phyloP scores from a whole-genome alignment of 331 rosid species.

The Pyracantha coccinea region DNA sequence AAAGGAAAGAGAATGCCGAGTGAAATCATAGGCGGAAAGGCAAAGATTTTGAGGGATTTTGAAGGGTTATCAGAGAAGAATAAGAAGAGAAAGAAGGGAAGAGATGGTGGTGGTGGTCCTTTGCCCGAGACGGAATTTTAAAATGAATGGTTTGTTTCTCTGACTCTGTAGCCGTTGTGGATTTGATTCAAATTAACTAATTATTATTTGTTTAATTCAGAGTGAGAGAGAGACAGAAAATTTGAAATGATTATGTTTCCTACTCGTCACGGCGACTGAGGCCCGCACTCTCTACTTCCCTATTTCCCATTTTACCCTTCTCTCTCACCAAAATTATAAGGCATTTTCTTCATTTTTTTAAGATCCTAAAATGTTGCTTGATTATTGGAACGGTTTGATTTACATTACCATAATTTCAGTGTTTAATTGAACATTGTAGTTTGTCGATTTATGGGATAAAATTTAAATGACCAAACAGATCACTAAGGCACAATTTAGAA shows the following conservation, averaged over 20 bases:
- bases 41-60: background rate
- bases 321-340: background rate
- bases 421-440: too few relatives aligned
- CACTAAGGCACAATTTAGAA: too few relatives aligned
- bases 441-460: too few relatives aligned
- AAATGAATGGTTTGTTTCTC: background rate
- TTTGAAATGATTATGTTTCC: slow-evolving; percentile 2
- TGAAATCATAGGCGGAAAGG: background rate
- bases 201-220: background rate
- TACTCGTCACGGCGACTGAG: background rate
- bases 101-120: slow-evolving; percentile 10
- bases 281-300: background rate
- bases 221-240: background rate
- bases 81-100: background rate
- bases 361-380: too few relatives aligned
- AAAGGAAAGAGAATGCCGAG: background rate
- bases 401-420: too few relatives aligned
- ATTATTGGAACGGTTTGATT: too few relatives aligned
- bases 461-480: too few relatives aligned
- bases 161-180: background rate
- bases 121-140: slow-evolving; percentile 16
- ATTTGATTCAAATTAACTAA: background rate
- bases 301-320: background rate
- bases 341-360: background rate
- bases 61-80: slow-evolving; percentile 7